Base-by-base conservation (phyloP, 345 rosid genomes). In the Capsella bursapastoris region DNA sequence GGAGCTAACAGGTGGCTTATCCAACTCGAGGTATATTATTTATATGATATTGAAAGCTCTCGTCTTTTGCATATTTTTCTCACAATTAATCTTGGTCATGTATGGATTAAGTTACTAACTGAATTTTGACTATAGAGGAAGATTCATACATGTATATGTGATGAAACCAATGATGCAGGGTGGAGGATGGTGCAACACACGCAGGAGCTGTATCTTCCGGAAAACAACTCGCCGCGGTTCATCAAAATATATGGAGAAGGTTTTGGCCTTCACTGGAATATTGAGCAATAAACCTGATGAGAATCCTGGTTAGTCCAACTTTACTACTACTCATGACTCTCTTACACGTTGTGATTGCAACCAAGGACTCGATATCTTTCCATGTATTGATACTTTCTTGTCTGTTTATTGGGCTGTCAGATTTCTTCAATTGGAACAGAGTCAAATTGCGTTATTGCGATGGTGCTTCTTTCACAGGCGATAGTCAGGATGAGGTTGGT, bases 361-460 rank as follows among this genome's bases (percentile, higher is more conserved):
- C 6, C 8, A 41, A 3, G 3, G 18, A 34, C 58, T 73, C 3
- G 2, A 0, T 45, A 11, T 57, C 35, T 14, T 57, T 51, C 18
- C 60, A 3, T 18, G 13, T 52, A 14, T 64, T 66, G 56, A 66
- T 45, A 13, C 29, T 34, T 22, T 5, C 11, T 29, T 11, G 11
- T 28, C 3, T 32, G 53, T 74, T 40, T 44, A 51, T 34, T 58
- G 2, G 32, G 49, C 22, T 57, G 78, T 81, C 84, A 94, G 98
- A 91, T 81, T 94, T 91, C 82, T 90, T 73, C 82, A 90, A 90
- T 82, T 94, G 97, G 98, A 94, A 94, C 68, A 86, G 96, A 82
- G 86, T 91, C 31, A 91, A 83, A 83, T 25, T 94, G 60, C 89
- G 98, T 29, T 93, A 93, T 71, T 93, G 98, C 47, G 98, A 93